Evolutionary conservation across 768 basidiomycete genomes (phyloP), one percentile per base, ranked within the genome.

Genomic region (Pleurotus tuber-regium): DNA sequence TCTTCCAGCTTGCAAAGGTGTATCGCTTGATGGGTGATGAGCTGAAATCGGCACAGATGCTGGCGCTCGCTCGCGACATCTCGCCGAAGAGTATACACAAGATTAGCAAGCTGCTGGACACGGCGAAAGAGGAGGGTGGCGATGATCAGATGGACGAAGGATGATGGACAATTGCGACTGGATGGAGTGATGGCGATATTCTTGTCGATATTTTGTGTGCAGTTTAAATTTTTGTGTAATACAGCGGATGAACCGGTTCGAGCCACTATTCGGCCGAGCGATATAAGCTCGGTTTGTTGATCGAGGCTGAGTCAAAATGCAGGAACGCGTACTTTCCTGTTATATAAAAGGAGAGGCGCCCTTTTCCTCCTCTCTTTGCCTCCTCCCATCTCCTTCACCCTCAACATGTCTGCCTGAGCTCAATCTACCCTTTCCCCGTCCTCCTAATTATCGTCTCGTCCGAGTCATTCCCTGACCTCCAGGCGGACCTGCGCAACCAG

Each of bases 1-100:
- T 95, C 53, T 97, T 97, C 80, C 87, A 98, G 69, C 82, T 99
- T 14, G 97, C 94, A 23, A 89, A 88, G 71, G 86, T 89, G 53
- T 98, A 97, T 63, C 83, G 91, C 41, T 75, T 89, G 58, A 70
- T 89, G 50, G 92, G 92, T 29, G 77, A 92, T 68, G 81, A 83
- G 57, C 76, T 80, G 16, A 86, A 89, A 68, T 86, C 92, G 43
- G 88, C 90, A 51, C 85, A 89, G 54, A 78, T 86, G 69, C 87
- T 99, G 55, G 91, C 93, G 25, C 77, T 87, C 31, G 97, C 94
- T 58, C 85, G 94, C 56, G 97, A 99, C 65, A 81, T 98, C 52
- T 89, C 96, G 40, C 96, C 97, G 35, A 92, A 96, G 72, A 89
- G 89, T 63, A 70, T 85, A 54, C 81, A 78, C 49, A 93, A 92